Conservation (phyloP, 1,284 basidiomycete genomes). For the Pyrrhoderma lamaoense region DNA sequence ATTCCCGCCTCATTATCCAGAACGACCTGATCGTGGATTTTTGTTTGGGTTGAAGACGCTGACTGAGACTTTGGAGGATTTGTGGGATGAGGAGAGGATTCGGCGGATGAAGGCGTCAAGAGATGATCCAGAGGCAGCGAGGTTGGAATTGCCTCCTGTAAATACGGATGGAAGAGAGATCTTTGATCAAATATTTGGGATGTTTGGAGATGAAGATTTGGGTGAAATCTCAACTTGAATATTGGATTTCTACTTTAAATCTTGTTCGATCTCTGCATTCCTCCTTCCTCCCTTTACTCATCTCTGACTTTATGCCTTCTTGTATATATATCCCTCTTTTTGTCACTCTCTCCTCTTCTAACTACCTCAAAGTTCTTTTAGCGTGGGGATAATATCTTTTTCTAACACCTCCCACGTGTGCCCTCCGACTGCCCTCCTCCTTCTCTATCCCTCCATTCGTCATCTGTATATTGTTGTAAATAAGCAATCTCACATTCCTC, state of each 20-base stretch:
- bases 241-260: background rate
- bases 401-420: too few relatives aligned
- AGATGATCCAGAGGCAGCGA: slow-evolving; percentile 43
- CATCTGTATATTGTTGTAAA: background rate
- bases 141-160: slow-evolving; percentile 52
- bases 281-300: background rate
- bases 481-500: background rate
- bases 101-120: slow-evolving; percentile 56
- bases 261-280: background rate
- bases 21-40: slow-evolving; percentile 90
- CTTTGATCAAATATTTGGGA: slow-evolving; percentile 62
- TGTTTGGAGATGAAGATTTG: slow-evolving; percentile 40
- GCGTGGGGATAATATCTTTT: too few relatives aligned
- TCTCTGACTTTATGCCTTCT: background rate
- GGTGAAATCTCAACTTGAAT: slow-evolving; percentile 15
- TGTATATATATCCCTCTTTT: too few relatives aligned
- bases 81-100: slow-evolving; percentile 80
- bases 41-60: slow-evolving; percentile 86
- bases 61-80: slow-evolving; percentile 62
- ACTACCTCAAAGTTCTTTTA: too few relatives aligned
- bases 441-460: background rate
- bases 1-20: slow-evolving; percentile 88
- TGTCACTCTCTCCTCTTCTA: too few relatives aligned
- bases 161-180: slow-evolving; percentile 65
- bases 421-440: too few relatives aligned